Conservation (phyloP, 371 early-diverging fungal genomes). For the Sanchytrium tribonematis region DNA sequence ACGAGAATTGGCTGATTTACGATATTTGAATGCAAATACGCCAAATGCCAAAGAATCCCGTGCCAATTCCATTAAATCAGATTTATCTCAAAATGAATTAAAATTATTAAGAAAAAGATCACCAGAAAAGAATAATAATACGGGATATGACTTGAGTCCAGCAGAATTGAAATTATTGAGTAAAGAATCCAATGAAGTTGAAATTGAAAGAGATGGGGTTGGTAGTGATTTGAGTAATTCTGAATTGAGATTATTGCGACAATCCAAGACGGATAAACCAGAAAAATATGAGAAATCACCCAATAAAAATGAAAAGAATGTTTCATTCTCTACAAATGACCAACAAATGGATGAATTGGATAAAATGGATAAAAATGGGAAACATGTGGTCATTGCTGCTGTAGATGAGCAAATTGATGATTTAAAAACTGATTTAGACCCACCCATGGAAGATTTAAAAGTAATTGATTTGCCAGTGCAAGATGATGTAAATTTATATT, state of each 20-base stretch:
- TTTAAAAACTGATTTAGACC: no score
- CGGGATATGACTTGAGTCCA: not conserved
- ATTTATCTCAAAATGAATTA: not conserved
- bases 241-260: not conserved
- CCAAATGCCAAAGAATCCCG: not conserved
- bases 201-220: not conserved
- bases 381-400: not conserved
- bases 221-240: not conserved
- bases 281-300: not conserved
- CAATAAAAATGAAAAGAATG: not conserved
- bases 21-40: not conserved
- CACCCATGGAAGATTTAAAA: no score
- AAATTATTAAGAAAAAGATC: not conserved
- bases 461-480: no score
- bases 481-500: no score
- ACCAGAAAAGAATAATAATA: not conserved
- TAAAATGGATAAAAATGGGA: not conserved
- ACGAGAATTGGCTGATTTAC: not conserved
- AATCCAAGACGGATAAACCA: not conserved
- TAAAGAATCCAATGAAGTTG: not conserved
- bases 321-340: not conserved
- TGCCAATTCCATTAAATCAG: not conserved
- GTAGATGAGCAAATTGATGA: constrained; percentile 1
- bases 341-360: not conserved
- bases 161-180: not conserved